Percentiles rank a stretch among this genome's conserved stretches.
phyloP scores from a whole-genome alignment of 2,329 filamentous ascomycete species.

The Sclerotinia glacialis region DNA sequence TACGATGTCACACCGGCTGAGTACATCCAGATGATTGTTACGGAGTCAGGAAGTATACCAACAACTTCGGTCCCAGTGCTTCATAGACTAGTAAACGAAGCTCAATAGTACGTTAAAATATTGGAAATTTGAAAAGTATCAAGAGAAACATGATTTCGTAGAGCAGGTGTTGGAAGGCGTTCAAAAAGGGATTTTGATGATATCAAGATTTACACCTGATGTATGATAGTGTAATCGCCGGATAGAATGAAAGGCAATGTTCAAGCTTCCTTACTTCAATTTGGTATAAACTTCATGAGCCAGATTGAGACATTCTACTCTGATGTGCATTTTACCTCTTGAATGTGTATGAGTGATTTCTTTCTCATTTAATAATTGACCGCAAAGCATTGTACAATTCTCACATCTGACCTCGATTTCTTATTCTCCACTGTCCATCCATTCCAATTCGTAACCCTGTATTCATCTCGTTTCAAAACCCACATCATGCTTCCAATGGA shows the following conservation, averaged over 20 bases:
- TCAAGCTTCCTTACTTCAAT: neutral
- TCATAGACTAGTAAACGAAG: constrained; percentile 55
- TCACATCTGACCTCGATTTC: neutral
- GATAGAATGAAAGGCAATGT: constrained; percentile 6
- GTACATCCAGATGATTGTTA: constrained; percentile 84
- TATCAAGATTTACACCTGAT: constrained; percentile 19
- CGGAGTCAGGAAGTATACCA: constrained; percentile 83
- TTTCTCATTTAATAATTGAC: constrained; percentile 9
- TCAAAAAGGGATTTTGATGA: constrained; percentile 5
- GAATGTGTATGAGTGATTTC: neutral
- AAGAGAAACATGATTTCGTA: neutral
- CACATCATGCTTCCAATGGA: neutral
- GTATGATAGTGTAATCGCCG: constrained; percentile 28
- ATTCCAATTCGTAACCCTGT: neutral
- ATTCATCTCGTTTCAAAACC: neutral
- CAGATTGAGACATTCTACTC: neutral
- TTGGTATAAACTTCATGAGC: neutral
- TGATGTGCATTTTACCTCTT: neutral
- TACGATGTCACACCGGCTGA: constrained; percentile 90
- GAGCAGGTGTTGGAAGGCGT: constrained; percentile 9
- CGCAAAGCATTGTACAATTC: constrained; percentile 18
- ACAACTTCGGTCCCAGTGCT: constrained; percentile 80
- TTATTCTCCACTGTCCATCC: neutral
- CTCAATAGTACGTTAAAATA: constrained; percentile 25
- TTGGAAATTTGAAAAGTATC: neutral